Evolutionary conservation across 495 filamentous ascomycete species (phyloP).

Genomic region (Geoglossum glabrum): DNA sequence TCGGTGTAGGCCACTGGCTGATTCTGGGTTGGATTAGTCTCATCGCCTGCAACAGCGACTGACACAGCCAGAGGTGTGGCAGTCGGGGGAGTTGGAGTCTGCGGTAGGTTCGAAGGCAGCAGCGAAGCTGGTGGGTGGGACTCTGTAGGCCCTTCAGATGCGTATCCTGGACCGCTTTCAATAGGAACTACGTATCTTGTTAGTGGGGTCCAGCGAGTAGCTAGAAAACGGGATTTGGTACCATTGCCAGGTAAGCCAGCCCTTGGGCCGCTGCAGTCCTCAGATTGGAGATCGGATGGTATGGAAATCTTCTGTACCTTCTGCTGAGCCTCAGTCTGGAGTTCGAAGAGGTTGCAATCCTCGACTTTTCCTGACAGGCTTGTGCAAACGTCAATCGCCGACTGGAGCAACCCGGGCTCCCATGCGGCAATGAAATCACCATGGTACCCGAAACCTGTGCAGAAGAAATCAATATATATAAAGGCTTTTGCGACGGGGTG

Average conservation of each 20-base stretch:
- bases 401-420: slow-evolving; percentile 40
- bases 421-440: slow-evolving; percentile 75
- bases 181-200: slow-evolving; percentile 19
- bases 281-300: slow-evolving; percentile 21
- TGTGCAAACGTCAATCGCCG: slow-evolving; percentile 29
- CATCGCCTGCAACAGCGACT: not conserved
- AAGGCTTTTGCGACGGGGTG: not conserved
- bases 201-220: not conserved
- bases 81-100: not conserved
- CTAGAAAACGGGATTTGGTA: not conserved
- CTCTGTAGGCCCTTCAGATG: slow-evolving; percentile 12
- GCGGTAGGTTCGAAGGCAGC: not conserved
- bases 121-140: not conserved
- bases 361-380: slow-evolving; percentile 29
- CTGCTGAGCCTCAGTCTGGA: slow-evolving; percentile 18
- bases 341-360: slow-evolving; percentile 40
- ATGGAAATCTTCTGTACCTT: slow-evolving; percentile 25
- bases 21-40: not conserved
- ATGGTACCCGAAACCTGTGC: slow-evolving; percentile 54
- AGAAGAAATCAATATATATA: not conserved
- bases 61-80: not conserved
- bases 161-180: slow-evolving; percentile 30
- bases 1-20: slow-evolving; percentile 7
- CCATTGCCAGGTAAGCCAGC: slow-evolving; percentile 28
- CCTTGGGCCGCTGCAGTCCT: slow-evolving; percentile 19